Percentiles rank a stretch among this genome's conserved stretches.
Evolutionary conservation across 441 rosid species (phyloP).

Genomic region (Populus tomentosa): DNA sequence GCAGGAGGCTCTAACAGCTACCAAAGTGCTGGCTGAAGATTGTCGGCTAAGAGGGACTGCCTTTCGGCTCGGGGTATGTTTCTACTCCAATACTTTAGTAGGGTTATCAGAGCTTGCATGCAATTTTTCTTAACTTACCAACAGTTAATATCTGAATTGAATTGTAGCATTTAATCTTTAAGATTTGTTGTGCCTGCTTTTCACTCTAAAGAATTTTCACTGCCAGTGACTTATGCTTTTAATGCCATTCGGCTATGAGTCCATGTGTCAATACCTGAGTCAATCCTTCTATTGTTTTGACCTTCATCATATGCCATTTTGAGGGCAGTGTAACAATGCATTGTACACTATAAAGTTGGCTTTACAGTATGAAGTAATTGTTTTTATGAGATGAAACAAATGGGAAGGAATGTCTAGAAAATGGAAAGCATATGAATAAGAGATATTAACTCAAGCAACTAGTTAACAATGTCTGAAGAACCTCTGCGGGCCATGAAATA

Average conservation of each 20-base stretch:
- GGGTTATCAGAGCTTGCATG: not conserved
- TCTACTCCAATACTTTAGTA: not conserved
- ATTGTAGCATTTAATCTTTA: not conserved
- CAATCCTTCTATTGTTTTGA: not conserved
- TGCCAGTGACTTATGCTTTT: not conserved
- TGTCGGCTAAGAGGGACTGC: constrained; percentile 86
- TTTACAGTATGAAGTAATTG: not conserved
- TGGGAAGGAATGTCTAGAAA: not conserved
- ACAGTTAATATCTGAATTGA: not conserved
- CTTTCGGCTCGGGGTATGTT: constrained; percentile 86
- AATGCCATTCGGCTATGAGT: not conserved
- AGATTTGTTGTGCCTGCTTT: not conserved
- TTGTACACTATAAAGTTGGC: not conserved
- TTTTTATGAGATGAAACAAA: not conserved
- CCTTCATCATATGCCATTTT: not conserved
- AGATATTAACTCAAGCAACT: not conserved
- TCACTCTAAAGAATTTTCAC: not conserved
- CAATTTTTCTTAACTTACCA: not conserved
- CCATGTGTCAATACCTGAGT: not conserved
- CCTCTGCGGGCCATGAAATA: not conserved
- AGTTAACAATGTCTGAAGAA: not conserved
- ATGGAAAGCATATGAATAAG: not conserved
- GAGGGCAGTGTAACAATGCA: not conserved
- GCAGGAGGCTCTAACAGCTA: constrained; percentile 65
- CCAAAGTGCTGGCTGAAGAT: constrained; percentile 69